Percentiles rank a stretch among this genome's conserved stretches.
Evolutionary conservation across 306 rosid species (phyloP).

Genomic region (Hylodesmum podocarpum): DNA sequence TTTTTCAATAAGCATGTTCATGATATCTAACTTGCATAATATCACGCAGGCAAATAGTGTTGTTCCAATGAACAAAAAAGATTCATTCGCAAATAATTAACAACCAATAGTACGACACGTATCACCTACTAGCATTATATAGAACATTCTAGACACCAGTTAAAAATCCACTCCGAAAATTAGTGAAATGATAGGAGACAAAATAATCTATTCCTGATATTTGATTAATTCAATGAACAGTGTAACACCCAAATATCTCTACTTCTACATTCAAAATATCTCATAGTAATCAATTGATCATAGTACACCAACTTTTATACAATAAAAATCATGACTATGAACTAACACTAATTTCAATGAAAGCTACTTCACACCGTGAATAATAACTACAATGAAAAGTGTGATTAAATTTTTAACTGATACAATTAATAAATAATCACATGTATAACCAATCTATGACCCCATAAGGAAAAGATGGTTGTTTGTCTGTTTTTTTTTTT

Average conservation of each 20-base stretch:
- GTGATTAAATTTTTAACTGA: background rate
- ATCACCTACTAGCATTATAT: too few relatives aligned
- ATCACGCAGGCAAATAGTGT: background rate
- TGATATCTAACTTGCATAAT: background rate
- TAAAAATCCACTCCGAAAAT: too few relatives aligned
- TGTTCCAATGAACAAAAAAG: too few relatives aligned
- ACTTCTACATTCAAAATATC: background rate
- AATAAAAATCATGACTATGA: background rate
- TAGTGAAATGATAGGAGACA: background rate
- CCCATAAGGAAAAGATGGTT: too few relatives aligned
- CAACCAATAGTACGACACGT: background rate
- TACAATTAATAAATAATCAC: background rate
- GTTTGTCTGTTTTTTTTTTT: too few relatives aligned
- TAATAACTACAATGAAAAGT: background rate
- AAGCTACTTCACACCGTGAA: background rate
- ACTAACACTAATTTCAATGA: background rate
- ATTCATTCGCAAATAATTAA: background rate
- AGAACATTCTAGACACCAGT: too few relatives aligned
- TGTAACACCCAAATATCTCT: background rate
- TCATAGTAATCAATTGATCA: background rate
- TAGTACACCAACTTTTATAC: background rate
- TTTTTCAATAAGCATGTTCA: background rate
- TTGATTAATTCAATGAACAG: background rate
- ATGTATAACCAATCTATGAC: background rate
- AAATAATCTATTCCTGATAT: background rate